Conservation (phyloP, 2,329 filamentous ascomycete species). For the Aspergillus clavatus region DNA sequence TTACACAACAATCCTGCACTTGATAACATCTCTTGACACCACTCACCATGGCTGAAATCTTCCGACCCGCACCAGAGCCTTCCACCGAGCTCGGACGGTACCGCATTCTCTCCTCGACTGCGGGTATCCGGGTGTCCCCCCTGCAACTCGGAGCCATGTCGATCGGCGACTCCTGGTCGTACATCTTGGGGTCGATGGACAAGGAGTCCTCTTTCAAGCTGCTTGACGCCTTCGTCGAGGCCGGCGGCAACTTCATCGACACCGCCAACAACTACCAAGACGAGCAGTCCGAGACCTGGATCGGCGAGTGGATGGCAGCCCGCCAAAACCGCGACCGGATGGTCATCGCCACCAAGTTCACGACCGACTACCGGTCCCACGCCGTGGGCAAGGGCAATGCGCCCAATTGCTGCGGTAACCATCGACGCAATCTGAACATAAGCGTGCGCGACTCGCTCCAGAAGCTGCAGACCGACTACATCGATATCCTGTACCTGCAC, state of each 20-base stretch:
- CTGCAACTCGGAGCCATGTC: constrained; percentile 44
- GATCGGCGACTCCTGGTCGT: constrained; percentile 40
- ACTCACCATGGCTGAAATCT: constrained; percentile 25
- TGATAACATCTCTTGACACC: background rate
- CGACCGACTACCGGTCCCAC: constrained; percentile 50
- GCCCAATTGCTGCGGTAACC: constrained; percentile 38
- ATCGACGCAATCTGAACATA: constrained; percentile 39
- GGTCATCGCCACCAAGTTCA: constrained; percentile 66
- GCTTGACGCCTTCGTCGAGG: constrained; percentile 61
- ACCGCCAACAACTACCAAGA: constrained; percentile 65
- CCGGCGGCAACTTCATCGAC: constrained; percentile 71
- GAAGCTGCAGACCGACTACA: constrained; percentile 51
- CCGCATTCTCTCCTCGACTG: constrained; percentile 61
- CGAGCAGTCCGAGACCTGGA: constrained; percentile 59
- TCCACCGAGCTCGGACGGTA: constrained; percentile 61
- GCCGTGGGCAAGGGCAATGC: constrained; percentile 38
- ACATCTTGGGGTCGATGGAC: constrained; percentile 60
- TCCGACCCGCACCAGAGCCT: constrained; percentile 45
- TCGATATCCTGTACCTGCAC: constrained; percentile 53
- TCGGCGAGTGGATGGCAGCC: constrained; percentile 67
- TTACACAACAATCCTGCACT: no score
- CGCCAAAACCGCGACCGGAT: constrained; percentile 62
- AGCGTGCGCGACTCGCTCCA: constrained; percentile 42
- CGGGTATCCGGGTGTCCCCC: constrained; percentile 63
- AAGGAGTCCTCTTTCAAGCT: constrained; percentile 59